A percentile compares a stretch with the other conserved stretches of the same genome.
These are phyloP conservation scores for Cytospora paraplurivora DNA, from an alignment of 2,329 filamentous ascomycete genomes.

Conservation along the genomic window DNA sequence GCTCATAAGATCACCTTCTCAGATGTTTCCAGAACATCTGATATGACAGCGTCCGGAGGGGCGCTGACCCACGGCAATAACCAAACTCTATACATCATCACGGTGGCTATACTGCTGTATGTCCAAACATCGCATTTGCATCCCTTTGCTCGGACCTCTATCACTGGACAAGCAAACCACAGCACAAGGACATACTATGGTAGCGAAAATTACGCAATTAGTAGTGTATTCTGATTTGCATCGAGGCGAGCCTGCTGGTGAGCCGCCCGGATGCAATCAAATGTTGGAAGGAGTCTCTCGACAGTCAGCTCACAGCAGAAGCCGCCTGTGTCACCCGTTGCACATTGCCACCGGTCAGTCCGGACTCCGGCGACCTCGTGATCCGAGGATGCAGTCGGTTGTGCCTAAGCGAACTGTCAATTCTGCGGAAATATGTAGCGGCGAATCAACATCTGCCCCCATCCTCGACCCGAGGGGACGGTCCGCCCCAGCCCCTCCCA, in stretches of 20 bases:
- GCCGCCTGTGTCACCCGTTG: too few species aligned
- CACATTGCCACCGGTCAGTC: neutral
- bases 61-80: too few species aligned
- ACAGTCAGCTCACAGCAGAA: too few species aligned
- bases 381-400: neutral
- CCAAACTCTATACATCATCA: too few species aligned
- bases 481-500: slow-evolving; percentile 21
- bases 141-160: neutral
- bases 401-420: slow-evolving; percentile 3
- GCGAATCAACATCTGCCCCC: neutral
- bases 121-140: too few species aligned
- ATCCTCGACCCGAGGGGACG: slow-evolving; percentile 23
- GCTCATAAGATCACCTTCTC: too few species aligned
- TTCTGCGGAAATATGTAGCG: neutral
- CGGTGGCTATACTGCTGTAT: too few species aligned
- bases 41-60: too few species aligned
- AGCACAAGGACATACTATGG: neutral
- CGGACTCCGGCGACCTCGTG: neutral
- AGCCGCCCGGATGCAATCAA: neutral
- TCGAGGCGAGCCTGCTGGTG: neutral
- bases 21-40: too few species aligned
- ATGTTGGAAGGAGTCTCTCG: neutral
- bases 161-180: neutral
- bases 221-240: neutral
- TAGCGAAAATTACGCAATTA: neutral